Evolutionary conservation across 805 yeast genomes (phyloP), one percentile per base, ranked within the genome.

Genomic region (Metschnikowia similis): DNA sequence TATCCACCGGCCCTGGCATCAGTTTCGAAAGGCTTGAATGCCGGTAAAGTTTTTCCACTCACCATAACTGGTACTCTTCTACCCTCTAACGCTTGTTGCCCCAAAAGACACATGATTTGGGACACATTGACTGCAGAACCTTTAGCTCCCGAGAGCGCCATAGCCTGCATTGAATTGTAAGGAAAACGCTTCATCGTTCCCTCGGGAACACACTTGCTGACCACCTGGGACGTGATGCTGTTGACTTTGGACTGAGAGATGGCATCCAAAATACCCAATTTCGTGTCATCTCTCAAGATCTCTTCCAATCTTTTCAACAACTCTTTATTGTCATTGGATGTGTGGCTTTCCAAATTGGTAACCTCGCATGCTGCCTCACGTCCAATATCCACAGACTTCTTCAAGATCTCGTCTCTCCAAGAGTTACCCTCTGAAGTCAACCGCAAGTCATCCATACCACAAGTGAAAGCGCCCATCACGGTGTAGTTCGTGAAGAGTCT

Each of bases 1-100:
- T 89, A 94, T 49, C 99, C 99, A 77, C 99, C 99, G 27, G 99
- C 97, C 67, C 95, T 81, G 1, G 97, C 96, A 67, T 89, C 92
- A 13, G 99, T 94, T 66, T 95, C 99, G 65, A 82, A 92, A 1
- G 99, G 92, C 69, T 88, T 89, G 81, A 94, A 94, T 39, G 97
- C 86, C 17, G 99, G 99, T 52, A 94, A 77, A 0, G 98, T 87
- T 72, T 94, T 94, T 67, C 99, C 99, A 58, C 95, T 85, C 29
- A 94, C 97, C 99, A 94, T 94, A 41, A 92, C 96, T 14, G 99
- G 99, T 21, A 94, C 99, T 79, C 99, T 86, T 71, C 98, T 85
- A 72, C 99, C 99, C 76, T 94, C 99, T 63, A 94, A 79, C 40
- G 98, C 98, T 75, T 94, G 99, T 74, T 94, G 99, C 45, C 99